A percentile compares a stretch with the other conserved stretches of the same genome.
Evolutionary conservation across 768 basidiomycete genomes (phyloP).

Genomic region (Leccinum sublutescens): DNA sequence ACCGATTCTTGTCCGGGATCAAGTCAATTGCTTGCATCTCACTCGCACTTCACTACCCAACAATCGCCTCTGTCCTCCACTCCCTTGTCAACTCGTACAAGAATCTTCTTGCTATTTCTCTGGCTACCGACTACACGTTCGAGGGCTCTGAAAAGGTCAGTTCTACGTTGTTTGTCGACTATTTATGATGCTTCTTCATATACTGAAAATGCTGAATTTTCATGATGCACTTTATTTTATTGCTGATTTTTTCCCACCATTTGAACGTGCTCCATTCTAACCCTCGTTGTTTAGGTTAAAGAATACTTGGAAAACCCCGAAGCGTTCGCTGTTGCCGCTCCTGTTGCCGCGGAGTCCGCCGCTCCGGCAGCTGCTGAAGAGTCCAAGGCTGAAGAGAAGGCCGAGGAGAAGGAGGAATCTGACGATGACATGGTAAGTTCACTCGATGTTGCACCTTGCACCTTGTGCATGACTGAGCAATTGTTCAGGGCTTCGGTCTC

Average conservation of each 20-base stretch:
- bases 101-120: slow-evolving; percentile 88
- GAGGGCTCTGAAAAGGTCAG: slow-evolving; percentile 90
- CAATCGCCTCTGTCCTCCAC: slow-evolving; percentile 90
- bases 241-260: slow-evolving; percentile 27
- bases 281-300: slow-evolving; percentile 62
- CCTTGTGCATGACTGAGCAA: not conserved
- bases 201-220: slow-evolving; percentile 87
- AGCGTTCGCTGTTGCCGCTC: slow-evolving; percentile 86
- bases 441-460: not conserved
- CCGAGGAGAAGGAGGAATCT: slow-evolving; percentile 82
- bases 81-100: slow-evolving; percentile 99
- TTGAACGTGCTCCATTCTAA: slow-evolving; percentile 4
- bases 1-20: slow-evolving; percentile 90
- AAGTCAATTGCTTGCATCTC: slow-evolving; percentile 96
- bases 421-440: slow-evolving; percentile 82
- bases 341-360: slow-evolving; percentile 52
- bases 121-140: slow-evolving; percentile 93
- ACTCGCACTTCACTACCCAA: slow-evolving; percentile 94
- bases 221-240: slow-evolving; percentile 36
- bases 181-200: slow-evolving; percentile 43
- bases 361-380: slow-evolving; percentile 57
- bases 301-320: slow-evolving; percentile 97
- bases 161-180: slow-evolving; percentile 8
- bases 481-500: slow-evolving; percentile 81
- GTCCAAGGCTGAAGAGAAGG: slow-evolving; percentile 66